phyloP scores from a whole-genome alignment of 139 green algal species.

The Asterochloris sp. region DNA sequence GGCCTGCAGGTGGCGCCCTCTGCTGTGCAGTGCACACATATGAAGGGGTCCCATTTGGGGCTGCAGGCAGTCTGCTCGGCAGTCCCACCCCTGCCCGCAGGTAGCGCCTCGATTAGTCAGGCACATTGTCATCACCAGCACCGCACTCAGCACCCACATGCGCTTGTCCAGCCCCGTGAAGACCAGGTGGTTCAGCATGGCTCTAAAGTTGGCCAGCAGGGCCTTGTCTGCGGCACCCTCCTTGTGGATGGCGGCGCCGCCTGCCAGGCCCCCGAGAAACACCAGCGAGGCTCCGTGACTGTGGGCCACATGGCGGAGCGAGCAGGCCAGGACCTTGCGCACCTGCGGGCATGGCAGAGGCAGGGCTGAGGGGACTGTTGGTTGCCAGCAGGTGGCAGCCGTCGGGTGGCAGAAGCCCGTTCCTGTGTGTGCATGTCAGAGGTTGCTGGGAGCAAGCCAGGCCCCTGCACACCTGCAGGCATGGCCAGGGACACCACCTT shows the following conservation, averaged over 20 bases:
- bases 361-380: too few species aligned
- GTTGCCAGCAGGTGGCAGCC: too few species aligned
- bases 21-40: too few species aligned
- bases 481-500: too few species aligned
- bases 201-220: slow-evolving; percentile 59
- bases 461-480: too few species aligned
- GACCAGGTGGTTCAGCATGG: slow-evolving; percentile 66
- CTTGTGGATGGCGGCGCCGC: slow-evolving; percentile 11
- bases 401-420: too few species aligned
- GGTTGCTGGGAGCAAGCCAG: too few species aligned
- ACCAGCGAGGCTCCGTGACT: slow-evolving; percentile 53
- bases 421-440: too few species aligned
- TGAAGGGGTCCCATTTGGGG: too few species aligned
- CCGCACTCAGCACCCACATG: slow-evolving; percentile 28
- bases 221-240: slow-evolving; percentile 23
- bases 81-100: too few species aligned
- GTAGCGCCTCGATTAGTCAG: background rate
- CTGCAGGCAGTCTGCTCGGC: too few species aligned
- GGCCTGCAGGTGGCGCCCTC: too few species aligned
- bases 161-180: slow-evolving; percentile 69
- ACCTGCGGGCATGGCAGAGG: background rate
- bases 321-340: slow-evolving; percentile 33
- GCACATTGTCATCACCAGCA: background rate
- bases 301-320: slow-evolving; percentile 60
- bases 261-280: slow-evolving; percentile 53